Evolutionary conservation across 192 early-diverging fungal species (phyloP).

Genomic region (Backusella morwellensis): DNA sequence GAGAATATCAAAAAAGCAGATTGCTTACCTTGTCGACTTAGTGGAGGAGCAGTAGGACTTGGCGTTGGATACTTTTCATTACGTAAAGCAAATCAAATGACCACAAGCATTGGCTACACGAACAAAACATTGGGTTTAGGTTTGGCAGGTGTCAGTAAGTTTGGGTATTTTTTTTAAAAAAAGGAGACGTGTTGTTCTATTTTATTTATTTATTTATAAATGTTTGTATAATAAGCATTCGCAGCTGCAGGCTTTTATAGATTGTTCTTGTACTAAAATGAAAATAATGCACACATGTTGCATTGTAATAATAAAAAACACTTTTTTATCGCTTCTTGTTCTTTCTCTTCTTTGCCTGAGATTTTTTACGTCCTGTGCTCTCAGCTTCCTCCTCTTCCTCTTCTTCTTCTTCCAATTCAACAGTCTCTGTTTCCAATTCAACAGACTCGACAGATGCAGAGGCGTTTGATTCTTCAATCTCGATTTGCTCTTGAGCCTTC

Average conservation of each 20-base stretch:
- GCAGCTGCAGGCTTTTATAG: constrained; percentile 3
- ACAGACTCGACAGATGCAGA: neutral
- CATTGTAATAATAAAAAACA: neutral
- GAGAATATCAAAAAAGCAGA: neutral
- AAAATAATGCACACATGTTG: neutral
- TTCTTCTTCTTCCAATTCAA: constrained; percentile 8
- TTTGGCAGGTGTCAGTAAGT: constrained; percentile 12
- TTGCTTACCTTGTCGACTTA: constrained; percentile 1
- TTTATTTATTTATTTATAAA: neutral
- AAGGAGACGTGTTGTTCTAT: neutral
- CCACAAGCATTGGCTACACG: neutral
- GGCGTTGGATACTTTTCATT: neutral
- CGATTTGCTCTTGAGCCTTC: constrained; percentile 22
- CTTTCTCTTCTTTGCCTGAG: neutral
- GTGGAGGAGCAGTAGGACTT: neutral
- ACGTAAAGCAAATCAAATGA: neutral
- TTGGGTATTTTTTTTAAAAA: neutral
- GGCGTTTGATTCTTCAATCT: neutral
- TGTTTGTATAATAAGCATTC: neutral
- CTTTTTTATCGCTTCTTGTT: neutral
- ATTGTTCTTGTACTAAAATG: neutral
- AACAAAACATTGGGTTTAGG: constrained; percentile 5
- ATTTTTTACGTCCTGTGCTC: neutral
- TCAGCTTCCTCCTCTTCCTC: neutral
- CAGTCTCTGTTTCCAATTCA: neutral